Evolutionary conservation across 208 protist genomes (phyloP).

Genomic region (Acanthamoeba lugdunensis): DNA sequence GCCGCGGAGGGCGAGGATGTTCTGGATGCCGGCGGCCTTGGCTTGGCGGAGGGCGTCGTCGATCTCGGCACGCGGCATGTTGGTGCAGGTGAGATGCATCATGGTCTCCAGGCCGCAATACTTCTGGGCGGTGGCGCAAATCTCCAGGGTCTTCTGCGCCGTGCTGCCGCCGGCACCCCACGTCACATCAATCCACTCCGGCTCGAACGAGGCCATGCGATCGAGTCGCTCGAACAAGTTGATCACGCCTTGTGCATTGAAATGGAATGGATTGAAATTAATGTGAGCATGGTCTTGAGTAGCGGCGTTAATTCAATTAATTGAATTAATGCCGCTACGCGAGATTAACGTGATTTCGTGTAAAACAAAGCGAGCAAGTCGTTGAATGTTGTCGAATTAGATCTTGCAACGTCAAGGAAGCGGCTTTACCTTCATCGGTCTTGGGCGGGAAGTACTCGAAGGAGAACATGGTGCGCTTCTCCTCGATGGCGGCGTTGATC

Average conservation of each 20-base stretch:
- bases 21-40: conserved; percentile 92
- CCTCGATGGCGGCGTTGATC: conserved; percentile 85
- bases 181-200: conserved; percentile 95
- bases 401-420: neutral
- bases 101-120: conserved; percentile 90
- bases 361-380: too few relatives aligned
- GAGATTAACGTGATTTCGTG: too few relatives aligned
- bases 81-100: conserved; percentile 96
- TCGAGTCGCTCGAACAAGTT: conserved; percentile 90
- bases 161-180: conserved; percentile 95
- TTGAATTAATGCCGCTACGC: too few relatives aligned
- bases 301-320: too few relatives aligned
- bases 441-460: conserved; percentile 96
- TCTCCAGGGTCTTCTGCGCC: conserved; percentile 88
- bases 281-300: too few relatives aligned
- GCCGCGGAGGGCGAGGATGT: conserved; percentile 96
- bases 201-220: conserved; percentile 89
- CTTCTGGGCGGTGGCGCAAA: conserved; percentile 88
- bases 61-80: conserved; percentile 90
- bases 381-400: too few relatives aligned
- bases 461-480: conserved; percentile 88
- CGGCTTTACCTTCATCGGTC: conserved; percentile 87
- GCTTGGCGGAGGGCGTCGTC: conserved; percentile 88
- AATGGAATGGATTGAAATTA: too few relatives aligned
- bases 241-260: conserved; percentile 82